These are phyloP conservation scores for Sordariomycetes sp. DNA, from an alignment of 2,329 filamentous ascomycete genomes.

Conservation along the genomic window DNA sequence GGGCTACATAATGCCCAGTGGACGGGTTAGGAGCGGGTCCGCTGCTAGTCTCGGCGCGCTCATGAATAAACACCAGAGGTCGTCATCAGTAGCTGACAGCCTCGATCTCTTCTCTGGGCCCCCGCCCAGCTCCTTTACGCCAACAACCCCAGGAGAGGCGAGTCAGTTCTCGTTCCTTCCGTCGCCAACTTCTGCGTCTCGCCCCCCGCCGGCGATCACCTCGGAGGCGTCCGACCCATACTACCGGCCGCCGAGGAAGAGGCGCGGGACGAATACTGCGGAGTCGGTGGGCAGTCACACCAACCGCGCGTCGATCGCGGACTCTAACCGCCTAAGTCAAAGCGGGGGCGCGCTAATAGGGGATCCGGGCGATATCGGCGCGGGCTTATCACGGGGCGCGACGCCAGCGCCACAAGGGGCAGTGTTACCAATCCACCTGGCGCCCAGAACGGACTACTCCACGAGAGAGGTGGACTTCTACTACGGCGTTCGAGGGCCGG, in stretches of 20 bases:
- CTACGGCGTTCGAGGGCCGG: slow-evolving; percentile 82
- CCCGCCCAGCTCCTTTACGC: slow-evolving; percentile 48
- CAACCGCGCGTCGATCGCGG: slow-evolving; percentile 15
- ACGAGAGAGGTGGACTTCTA: slow-evolving; percentile 95
- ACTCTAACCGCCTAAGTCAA: slow-evolving; percentile 24
- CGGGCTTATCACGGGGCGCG: slow-evolving; percentile 25
- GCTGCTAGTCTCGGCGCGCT: slow-evolving; percentile 42
- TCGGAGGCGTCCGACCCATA: slow-evolving; percentile 41
- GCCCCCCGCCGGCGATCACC: slow-evolving; percentile 33
- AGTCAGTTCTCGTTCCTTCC: slow-evolving; percentile 61
- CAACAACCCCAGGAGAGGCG: slow-evolving; percentile 59
- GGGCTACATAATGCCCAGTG: slow-evolving; percentile 38
- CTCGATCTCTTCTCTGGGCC: slow-evolving; percentile 29
- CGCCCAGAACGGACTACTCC: slow-evolving; percentile 69
- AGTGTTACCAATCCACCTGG: slow-evolving; percentile 22
- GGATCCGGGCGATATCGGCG: slow-evolving; percentile 26
- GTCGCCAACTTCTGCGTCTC: slow-evolving; percentile 34
- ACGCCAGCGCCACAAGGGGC: slow-evolving; percentile 27
- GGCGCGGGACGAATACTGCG: slow-evolving; percentile 43
- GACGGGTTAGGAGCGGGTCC: slow-evolving; percentile 47
- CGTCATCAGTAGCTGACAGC: slow-evolving; percentile 41
- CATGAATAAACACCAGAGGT: slow-evolving; percentile 26
- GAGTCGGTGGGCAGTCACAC: slow-evolving; percentile 19
- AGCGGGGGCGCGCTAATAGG: slow-evolving; percentile 13
- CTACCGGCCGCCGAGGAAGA: slow-evolving; percentile 69